Conservation (phyloP, 805 yeast genomes). For the Saturnispora quitensis region DNA sequence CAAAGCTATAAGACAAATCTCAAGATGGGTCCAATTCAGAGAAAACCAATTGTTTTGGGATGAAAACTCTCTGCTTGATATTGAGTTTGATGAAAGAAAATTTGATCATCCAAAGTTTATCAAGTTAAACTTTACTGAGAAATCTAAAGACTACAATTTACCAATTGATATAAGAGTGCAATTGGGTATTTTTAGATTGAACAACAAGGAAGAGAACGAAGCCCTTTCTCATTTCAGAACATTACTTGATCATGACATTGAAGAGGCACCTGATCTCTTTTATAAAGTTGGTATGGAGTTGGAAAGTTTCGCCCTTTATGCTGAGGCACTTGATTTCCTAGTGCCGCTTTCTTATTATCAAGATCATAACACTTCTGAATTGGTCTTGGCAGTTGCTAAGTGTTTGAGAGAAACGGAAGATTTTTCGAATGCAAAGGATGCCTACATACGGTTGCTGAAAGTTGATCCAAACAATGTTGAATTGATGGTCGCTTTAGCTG, state of each 20-base stretch:
- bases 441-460: conserved; percentile 45
- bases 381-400: conserved; percentile 56
- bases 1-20: conserved; percentile 53
- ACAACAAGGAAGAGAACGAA: conserved; percentile 53
- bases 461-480: conserved; percentile 59
- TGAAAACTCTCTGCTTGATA: conserved; percentile 47
- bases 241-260: conserved; percentile 43
- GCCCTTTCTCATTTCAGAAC: conserved; percentile 63
- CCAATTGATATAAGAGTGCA: conserved; percentile 87
- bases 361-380: conserved; percentile 42
- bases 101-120: conserved; percentile 36
- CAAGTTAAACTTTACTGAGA: conserved; percentile 32
- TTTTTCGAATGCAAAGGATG: conserved; percentile 52
- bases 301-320: conserved; percentile 56
- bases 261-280: conserved; percentile 63
- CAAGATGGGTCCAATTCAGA: conserved; percentile 78
- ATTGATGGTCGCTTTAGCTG: conserved; percentile 70
- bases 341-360: conserved; percentile 46
- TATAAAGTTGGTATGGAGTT: conserved; percentile 68
- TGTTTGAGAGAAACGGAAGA: conserved; percentile 71
- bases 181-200: conserved; percentile 65
- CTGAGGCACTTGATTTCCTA: conserved; percentile 69
- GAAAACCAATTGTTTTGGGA: conserved; percentile 60
- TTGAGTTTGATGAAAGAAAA: conserved; percentile 77
- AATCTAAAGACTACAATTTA: conserved; percentile 37